Evolutionary conservation across 805 yeast genomes (phyloP).

Genomic region (Kluyveromyces nonfermentans): DNA sequence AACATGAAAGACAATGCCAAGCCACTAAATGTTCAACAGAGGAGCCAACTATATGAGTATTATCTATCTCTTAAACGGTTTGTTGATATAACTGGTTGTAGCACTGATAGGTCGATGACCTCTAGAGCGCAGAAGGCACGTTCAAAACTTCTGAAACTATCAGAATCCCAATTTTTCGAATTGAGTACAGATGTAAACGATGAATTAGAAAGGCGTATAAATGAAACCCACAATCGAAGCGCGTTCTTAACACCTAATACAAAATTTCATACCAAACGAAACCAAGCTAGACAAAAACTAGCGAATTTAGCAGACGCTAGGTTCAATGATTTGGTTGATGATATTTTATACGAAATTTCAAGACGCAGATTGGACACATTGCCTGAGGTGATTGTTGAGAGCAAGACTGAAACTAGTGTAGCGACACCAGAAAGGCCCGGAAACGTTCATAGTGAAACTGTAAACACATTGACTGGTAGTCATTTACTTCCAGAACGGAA

Average conservation of each 20-base stretch:
- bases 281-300: constrained; percentile 88
- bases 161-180: constrained; percentile 77
- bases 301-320: constrained; percentile 73
- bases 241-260: constrained; percentile 59
- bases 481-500: background rate
- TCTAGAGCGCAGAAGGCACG: constrained; percentile 70
- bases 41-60: constrained; percentile 17
- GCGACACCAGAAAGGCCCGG: background rate
- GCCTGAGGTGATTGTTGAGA: constrained; percentile 2
- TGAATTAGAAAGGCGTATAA: constrained; percentile 73
- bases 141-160: constrained; percentile 71
- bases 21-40: constrained; percentile 5
- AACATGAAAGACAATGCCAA: background rate
- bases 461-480: no score
- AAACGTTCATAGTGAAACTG: no score
- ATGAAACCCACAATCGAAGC: constrained; percentile 48
- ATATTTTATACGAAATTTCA: constrained; percentile 78
- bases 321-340: constrained; percentile 85
- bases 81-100: constrained; percentile 21
- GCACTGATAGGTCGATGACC: constrained; percentile 28
- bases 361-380: constrained; percentile 50
- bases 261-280: constrained; percentile 83
- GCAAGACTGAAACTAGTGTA: background rate
- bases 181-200: constrained; percentile 91
- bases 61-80: constrained; percentile 21